Percentiles rank a stretch among this genome's conserved stretches.
These are phyloP conservation scores for Kwoniella shivajii DNA, from an alignment of 1,284 basidiomycete genomes.

Conservation along the genomic window DNA sequence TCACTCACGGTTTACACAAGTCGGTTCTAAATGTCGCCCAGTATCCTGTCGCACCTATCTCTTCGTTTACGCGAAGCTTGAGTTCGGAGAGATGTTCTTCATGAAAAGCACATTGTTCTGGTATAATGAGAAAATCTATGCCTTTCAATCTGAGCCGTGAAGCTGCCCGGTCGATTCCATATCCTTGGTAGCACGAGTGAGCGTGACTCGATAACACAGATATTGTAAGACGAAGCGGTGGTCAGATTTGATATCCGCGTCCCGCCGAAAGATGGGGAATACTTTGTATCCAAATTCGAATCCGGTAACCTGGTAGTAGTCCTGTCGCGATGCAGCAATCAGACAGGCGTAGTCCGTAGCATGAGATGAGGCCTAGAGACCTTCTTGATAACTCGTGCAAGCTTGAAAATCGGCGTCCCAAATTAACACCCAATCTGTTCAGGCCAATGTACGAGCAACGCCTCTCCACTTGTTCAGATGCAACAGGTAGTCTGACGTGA, in stretches of 20 bases:
- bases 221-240: background rate
- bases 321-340: background rate
- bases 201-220: no score
- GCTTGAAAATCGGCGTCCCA: constrained; percentile 3
- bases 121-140: background rate
- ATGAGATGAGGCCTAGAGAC: background rate
- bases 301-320: background rate
- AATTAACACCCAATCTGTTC: constrained; percentile 2
- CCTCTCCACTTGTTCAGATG: constrained; percentile 3
- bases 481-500: background rate
- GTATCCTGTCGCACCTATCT: background rate
- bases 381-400: constrained; percentile 1
- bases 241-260: background rate
- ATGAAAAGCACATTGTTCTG: background rate
- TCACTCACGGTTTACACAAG: background rate
- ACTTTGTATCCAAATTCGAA: constrained; percentile 4
- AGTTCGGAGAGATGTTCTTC: background rate
- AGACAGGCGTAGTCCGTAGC: background rate
- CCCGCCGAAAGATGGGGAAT: background rate
- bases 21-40: constrained; percentile 1
- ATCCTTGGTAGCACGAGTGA: background rate
- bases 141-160: background rate
- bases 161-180: background rate
- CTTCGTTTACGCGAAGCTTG: background rate
- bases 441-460: background rate